Conservation (phyloP, 2,329 filamentous ascomycete genomes). For the Ceratocystis variospora region DNA sequence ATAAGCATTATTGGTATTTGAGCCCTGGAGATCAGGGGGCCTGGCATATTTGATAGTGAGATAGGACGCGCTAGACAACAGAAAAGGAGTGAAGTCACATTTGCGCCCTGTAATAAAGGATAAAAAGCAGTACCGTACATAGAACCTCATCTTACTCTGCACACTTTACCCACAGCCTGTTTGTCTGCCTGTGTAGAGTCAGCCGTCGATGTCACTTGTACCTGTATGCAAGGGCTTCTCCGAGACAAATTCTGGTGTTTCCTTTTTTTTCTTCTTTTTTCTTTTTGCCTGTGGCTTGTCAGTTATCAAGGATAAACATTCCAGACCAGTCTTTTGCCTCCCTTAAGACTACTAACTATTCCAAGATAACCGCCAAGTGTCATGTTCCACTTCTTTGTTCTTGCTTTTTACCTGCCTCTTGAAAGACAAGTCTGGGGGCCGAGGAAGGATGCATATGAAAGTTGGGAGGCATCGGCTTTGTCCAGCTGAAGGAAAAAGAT, state of each 20-base stretch:
- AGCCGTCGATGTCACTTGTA: background rate
- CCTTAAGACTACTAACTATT: background rate
- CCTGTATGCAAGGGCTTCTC: background rate
- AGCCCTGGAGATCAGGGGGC: slow-evolving; percentile 3
- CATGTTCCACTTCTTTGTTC: no score
- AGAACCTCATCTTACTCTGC: background rate
- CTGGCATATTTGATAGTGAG: background rate
- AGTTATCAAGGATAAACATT: background rate
- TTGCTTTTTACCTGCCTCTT: no score
- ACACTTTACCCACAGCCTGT: background rate
- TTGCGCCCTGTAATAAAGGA: background rate
- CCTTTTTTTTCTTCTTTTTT: background rate
- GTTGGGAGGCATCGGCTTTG: no score
- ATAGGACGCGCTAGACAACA: background rate
- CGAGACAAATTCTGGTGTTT: background rate
- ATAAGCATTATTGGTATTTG: background rate
- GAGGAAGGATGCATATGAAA: background rate
- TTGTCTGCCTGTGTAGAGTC: background rate
- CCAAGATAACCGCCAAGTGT: no score
- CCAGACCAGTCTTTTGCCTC: background rate
- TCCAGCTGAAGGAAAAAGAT: background rate
- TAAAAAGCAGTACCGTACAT: background rate
- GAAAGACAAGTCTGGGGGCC: no score
- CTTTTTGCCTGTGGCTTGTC: background rate
- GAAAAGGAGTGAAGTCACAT: background rate